Percentiles rank a stretch among this genome's conserved stretches.
Evolutionary conservation across 2,329 filamentous ascomycete species (phyloP).

Genomic region (Tolypocladium inflatum): DNA sequence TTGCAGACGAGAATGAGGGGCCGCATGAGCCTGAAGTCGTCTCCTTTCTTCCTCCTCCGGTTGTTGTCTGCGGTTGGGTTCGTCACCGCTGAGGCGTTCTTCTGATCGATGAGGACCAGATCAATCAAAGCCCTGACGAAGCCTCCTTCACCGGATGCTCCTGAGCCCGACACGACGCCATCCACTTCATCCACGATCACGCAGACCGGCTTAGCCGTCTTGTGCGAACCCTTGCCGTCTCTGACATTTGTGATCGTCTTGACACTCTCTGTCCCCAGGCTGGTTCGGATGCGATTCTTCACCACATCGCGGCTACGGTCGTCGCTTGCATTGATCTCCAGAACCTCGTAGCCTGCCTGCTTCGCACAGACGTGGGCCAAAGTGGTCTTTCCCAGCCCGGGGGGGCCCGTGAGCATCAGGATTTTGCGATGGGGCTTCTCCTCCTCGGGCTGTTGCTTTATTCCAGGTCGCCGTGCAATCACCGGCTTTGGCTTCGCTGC

Average conservation of each 20-base stretch:
- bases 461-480: conserved; percentile 29
- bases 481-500: conserved; percentile 49
- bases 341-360: conserved; percentile 91
- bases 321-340: conserved; percentile 97
- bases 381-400: conserved; percentile 91
- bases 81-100: conserved; percentile 43
- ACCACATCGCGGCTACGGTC: conserved; percentile 86
- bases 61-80: conserved; percentile 7
- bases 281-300: conserved; percentile 81
- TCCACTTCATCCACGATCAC: conserved; percentile 96
- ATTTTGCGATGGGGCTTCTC: conserved; percentile 81
- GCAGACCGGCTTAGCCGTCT: conserved; percentile 77
- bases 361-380: conserved; percentile 90
- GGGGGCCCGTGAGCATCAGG: conserved; percentile 80
- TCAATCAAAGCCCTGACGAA: conserved; percentile 95
- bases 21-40: conserved; percentile 78
- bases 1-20: conserved; percentile 95
- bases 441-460: conserved; percentile 41
- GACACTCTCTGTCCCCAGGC: conserved; percentile 88
- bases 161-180: conserved; percentile 76
- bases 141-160: conserved; percentile 74
- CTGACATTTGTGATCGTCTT: conserved; percentile 58
- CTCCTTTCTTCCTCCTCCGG: conserved; percentile 61
- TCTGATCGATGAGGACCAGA: conserved; percentile 76
- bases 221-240: conserved; percentile 47